Conservation (phyloP, 345 rosid genomes). For the Populus deltoides region DNA sequence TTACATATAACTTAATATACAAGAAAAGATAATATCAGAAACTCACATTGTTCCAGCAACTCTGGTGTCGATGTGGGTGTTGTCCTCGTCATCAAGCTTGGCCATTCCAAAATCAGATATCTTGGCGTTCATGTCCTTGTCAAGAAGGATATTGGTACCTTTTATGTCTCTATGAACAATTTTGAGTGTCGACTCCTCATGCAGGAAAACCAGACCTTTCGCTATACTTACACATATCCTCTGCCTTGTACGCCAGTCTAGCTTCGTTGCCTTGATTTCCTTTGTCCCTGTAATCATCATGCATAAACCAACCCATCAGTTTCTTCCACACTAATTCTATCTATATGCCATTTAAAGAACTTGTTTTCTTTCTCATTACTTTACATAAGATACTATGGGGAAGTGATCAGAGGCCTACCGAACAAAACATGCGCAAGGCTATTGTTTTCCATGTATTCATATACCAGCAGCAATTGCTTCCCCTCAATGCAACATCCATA, state of each 20-base stretch:
- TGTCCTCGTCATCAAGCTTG: slow-evolving; percentile 28
- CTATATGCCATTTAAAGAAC: too few species aligned
- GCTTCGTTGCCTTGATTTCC: not conserved
- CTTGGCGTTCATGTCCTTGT: slow-evolving; percentile 28
- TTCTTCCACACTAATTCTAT: too few species aligned
- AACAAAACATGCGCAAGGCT: slow-evolving; percentile 48
- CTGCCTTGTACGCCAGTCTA: slow-evolving; percentile 9
- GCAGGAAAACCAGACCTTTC: slow-evolving; percentile 34
- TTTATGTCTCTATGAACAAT: slow-evolving; percentile 37
- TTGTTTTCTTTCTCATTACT: too few species aligned
- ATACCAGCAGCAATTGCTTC: too few species aligned
- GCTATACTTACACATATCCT: slow-evolving; percentile 31
- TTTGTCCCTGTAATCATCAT: slow-evolving; percentile 6
- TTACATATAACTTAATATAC: too few species aligned
- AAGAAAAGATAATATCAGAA: too few species aligned
- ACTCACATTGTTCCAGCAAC: slow-evolving; percentile 32
- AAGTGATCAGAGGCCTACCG: slow-evolving; percentile 21
- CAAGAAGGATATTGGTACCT: slow-evolving; percentile 29
- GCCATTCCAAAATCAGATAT: slow-evolving; percentile 38
- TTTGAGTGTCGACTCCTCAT: slow-evolving; percentile 29
- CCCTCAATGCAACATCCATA: too few species aligned
- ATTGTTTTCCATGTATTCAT: slow-evolving; percentile 33
- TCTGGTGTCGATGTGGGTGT: slow-evolving; percentile 30
- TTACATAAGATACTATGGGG: too few species aligned
- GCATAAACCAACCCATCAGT: too few species aligned